These are phyloP conservation scores for Suhomyces maxii DNA, from an alignment of 1,139 yeast species.

Conservation along the genomic window DNA sequence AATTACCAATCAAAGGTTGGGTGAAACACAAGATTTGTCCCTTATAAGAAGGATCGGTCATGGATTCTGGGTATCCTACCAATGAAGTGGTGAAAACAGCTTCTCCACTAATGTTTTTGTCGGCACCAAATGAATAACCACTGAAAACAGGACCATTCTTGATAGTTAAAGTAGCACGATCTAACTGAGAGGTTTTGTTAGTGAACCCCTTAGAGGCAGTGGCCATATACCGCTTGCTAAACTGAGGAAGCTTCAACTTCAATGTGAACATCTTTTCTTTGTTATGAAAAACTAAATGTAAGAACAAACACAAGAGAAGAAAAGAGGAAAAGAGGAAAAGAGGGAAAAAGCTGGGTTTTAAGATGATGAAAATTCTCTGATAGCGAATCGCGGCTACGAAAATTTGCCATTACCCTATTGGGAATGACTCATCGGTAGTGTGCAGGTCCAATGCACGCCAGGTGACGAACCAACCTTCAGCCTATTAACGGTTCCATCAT, in stretches of 20 bases:
- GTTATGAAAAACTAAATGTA: no score
- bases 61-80: slow-evolving; percentile 97
- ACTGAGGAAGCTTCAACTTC: slow-evolving; percentile 2
- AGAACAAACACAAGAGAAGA: no score
- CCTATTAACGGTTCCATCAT: neutral
- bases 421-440: slow-evolving; percentile 21
- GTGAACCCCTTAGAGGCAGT: slow-evolving; percentile 36
- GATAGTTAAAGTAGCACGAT: slow-evolving; percentile 87
- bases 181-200: slow-evolving; percentile 48
- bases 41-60: slow-evolving; percentile 96
- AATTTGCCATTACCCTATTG: slow-evolving; percentile 32
- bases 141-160: slow-evolving; percentile 92
- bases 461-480: neutral
- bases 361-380: slow-evolving; percentile 20
- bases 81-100: slow-evolving; percentile 96
- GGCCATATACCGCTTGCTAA: slow-evolving; percentile 34
- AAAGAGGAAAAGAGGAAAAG: slow-evolving; percentile 1
- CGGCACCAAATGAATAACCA: slow-evolving; percentile 94
- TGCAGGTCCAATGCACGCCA: neutral
- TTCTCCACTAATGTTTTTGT: slow-evolving; percentile 89
- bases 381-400: slow-evolving; percentile 44
- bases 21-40: slow-evolving; percentile 97
- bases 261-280: slow-evolving; percentile 6
- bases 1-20: slow-evolving; percentile 95
- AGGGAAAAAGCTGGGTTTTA: slow-evolving; percentile 7